A percentile compares a stretch with the other conserved stretches of the same genome.
Evolutionary conservation across 176 grass and related monocot species (phyloP).

Genomic region (Aegilops umbellulata): DNA sequence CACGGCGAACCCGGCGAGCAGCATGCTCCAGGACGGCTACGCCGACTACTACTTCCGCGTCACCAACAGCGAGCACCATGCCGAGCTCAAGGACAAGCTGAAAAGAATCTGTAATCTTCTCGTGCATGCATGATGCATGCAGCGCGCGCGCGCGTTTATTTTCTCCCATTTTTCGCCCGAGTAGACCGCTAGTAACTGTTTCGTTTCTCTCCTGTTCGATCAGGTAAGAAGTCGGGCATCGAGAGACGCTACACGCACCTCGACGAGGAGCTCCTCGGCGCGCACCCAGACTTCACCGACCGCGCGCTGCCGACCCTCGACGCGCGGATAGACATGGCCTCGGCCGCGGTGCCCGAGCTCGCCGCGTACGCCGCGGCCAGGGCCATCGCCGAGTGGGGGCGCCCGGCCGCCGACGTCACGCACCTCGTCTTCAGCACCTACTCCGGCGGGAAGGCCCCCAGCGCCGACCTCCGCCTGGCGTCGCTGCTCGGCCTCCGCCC

Average conservation of each 20-base stretch:
- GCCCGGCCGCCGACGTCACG: not conserved
- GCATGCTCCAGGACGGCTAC: not conserved
- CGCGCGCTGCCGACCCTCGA: not conserved
- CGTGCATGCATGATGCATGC: not conserved
- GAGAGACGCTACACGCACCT: not conserved
- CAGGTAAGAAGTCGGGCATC: not conserved
- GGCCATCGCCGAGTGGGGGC: constrained; percentile 5
- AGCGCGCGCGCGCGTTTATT: not conserved
- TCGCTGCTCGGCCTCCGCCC: not conserved
- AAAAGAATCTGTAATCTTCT: not conserved
- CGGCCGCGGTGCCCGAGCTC: not conserved
- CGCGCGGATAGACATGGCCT: not conserved
- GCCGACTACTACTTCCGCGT: constrained; percentile 7
- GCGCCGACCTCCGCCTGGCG: not conserved
- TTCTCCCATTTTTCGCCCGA: no score
- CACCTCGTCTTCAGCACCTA: constrained; percentile 2
- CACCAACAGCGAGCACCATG: constrained; percentile 4
- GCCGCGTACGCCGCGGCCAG: not conserved
- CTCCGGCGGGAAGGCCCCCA: not conserved
- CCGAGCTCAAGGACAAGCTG: constrained; percentile 8
- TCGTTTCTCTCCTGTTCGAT: not conserved
- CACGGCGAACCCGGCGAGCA: not conserved
- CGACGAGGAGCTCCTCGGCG: not conserved
- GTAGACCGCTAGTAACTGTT: no score
- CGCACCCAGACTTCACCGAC: not conserved